Evolutionary conservation across 495 filamentous ascomycete genomes (phyloP), one percentile per base, ranked within the genome.

Genomic region (Aspergillus cavernicola): DNA sequence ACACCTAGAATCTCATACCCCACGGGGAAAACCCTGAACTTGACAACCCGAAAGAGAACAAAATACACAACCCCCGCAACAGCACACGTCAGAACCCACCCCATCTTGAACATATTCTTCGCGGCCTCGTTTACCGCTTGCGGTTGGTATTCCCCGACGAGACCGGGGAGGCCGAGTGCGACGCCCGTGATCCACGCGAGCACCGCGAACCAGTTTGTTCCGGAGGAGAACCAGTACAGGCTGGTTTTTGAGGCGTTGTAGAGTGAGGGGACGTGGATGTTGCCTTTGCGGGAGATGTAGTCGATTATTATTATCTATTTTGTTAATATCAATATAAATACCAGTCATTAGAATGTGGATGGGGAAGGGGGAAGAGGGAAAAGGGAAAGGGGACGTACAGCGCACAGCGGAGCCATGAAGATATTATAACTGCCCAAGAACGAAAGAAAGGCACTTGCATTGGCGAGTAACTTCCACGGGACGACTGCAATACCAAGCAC

Each of bases 371-470:
- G 20, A 16, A 24, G n/a, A 33, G 3, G 2, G 35, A 28, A 3
- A 29, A 51, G 4, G 26, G 31, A 33, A 3, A 10, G 31, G 12
- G 31, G 31, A 33, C 51, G 0, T 39, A 53, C 51, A 22, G 51
- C 51, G 38, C 51, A 53, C 13, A 53, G 24, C 28, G 51, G 51
- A 18, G 51, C 51, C 51, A 53, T 53, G 20, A 53, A 53, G n/a
- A 53, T 53, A 29, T 53, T 53, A 46, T 53, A 53, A 37, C 51
- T 53, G 1, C 39, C 40, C 40, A 53, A 19, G 40, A 53, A 53
- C 4, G 29, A 37, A 24, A 53, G 18, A 19, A 54, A 54, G 7
- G 32, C 51, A 12, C 41, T 28, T 4, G 41, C 42, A 32, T 45
- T 54, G 0, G 51, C 51, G 5, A 55, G 36, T 3, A 55, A n/a